Conservation (phyloP, 805 yeast species). For the Wickerhamiella domercqiae region DNA sequence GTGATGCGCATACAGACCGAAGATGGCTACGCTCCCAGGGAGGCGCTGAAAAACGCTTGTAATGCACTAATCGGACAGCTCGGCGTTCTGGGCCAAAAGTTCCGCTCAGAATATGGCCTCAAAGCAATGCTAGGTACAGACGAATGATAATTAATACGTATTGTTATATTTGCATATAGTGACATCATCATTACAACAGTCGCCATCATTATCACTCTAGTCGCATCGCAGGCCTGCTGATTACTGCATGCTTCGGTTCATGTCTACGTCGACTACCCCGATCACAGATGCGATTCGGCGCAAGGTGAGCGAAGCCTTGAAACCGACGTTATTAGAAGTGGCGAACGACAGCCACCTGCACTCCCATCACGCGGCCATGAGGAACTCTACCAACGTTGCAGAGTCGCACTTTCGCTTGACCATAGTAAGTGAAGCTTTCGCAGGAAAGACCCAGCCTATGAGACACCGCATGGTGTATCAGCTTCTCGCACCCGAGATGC, state of each 20-base stretch:
- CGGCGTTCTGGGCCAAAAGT: slow-evolving; percentile 56
- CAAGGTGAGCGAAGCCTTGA: slow-evolving; percentile 29
- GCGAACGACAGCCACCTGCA: slow-evolving; percentile 79
- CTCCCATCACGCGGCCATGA: slow-evolving; percentile 70
- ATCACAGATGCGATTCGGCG: slow-evolving; percentile 34
- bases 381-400: slow-evolving; percentile 49
- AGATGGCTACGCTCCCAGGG: slow-evolving; percentile 84
- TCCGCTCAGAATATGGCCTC: slow-evolving; percentile 85
- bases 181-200: no score
- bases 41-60: slow-evolving; percentile 84
- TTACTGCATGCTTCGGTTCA: slow-evolving; percentile 8
- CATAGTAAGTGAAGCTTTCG: slow-evolving; percentile 54
- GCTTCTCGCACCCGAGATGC: slow-evolving; percentile 56
- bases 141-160: slow-evolving; percentile 8
- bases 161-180: no score
- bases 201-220: no score
- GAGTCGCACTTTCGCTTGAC: slow-evolving; percentile 76
- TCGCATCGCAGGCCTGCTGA: not conserved
- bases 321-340: slow-evolving; percentile 36
- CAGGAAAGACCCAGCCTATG: slow-evolving; percentile 47
- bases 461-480: slow-evolving; percentile 67
- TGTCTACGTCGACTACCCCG: slow-evolving; percentile 23
- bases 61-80: slow-evolving; percentile 66
- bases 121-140: slow-evolving; percentile 35
- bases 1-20: slow-evolving; percentile 90